Evolutionary conservation across 345 rosid genomes (phyloP).

Genomic region (Capsella bursapastoris): DNA sequence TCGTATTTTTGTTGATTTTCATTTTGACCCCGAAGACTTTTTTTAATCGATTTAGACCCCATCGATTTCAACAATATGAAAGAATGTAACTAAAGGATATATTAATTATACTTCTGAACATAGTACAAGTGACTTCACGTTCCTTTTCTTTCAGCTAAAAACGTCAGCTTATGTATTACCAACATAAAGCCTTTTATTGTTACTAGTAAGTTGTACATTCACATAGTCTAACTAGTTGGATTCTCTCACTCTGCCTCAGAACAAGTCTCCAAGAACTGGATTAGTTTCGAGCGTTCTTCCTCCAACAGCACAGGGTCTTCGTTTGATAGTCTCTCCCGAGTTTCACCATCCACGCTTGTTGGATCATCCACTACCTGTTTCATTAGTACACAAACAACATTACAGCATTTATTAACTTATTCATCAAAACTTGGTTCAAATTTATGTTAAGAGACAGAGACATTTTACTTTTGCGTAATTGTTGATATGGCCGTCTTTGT

Average conservation of each 20-base stretch:
- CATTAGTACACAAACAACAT: constrained; percentile 8
- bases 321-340: constrained; percentile 56
- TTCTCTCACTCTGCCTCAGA: constrained; percentile 42
- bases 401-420: neutral
- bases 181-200: constrained; percentile 41
- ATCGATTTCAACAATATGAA: neutral
- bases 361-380: constrained; percentile 60
- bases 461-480: constrained; percentile 68
- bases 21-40: neutral
- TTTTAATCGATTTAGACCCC: neutral
- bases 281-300: constrained; percentile 62
- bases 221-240: neutral
- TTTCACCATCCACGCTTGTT: constrained; percentile 46
- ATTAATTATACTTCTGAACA: neutral
- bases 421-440: constrained; percentile 10
- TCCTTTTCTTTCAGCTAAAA: neutral
- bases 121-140: neutral
- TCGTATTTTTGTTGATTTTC: constrained; percentile 7
- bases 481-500: constrained; percentile 86
- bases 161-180: constrained; percentile 17
- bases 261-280: constrained; percentile 62
- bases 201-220: constrained; percentile 27
- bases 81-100: neutral
- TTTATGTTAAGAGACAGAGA: neutral
- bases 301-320: constrained; percentile 67